Base-by-base conservation (phyloP, 1,284 basidiomycete species). In the Papiliotrema nemorosa region DNA sequence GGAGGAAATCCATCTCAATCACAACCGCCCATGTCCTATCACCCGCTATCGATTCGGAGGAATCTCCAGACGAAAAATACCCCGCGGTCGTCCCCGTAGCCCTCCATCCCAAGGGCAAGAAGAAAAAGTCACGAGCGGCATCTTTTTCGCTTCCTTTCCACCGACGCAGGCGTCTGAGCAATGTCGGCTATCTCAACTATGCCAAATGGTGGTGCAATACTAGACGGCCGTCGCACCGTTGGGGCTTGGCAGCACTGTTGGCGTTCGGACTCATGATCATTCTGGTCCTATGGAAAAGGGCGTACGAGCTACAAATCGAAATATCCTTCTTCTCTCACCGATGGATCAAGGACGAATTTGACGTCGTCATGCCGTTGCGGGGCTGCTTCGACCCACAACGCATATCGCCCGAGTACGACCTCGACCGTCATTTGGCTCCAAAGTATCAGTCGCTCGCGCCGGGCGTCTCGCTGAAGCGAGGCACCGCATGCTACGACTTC, bases 401-500 rank as follows among this genome's bases (percentile, higher is more conserved):
- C 31, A 50, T 69, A 47, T 84, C 83, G 42, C 74, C 81, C 3
- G 65, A 69, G 40, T 91, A 93, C 76, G 88, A 91, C 66, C 57
- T 85, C 44, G 81, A 83, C 10, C 78, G 82, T 35, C 63, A 85
- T 22, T 81, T 82, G 55, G 82, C 83, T 5, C 79, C 79, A 44
- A 82, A 82, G 58, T 74, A 75, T 49, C 83, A 81, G 45, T 83
- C 87, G 57, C 80, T 92, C 2, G 85, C 90, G 53, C 82, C 88
- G 0, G 90, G 90, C 1, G 74, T 89, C 44, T 78, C 82, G 0
- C 77, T 93, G 76, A 79, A 81, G 47, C 78, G 87, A 61, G 88
- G 88, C 20, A 77, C 88, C 76, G 85, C 90, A 65, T 96, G 91
- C 73, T 93, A 90, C 69, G 83, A 88, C 66, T 88, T 90, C 69